Evolutionary conservation across 106 monocot genomes (phyloP).

Genomic region (Platanthera guangdongensis): DNA sequence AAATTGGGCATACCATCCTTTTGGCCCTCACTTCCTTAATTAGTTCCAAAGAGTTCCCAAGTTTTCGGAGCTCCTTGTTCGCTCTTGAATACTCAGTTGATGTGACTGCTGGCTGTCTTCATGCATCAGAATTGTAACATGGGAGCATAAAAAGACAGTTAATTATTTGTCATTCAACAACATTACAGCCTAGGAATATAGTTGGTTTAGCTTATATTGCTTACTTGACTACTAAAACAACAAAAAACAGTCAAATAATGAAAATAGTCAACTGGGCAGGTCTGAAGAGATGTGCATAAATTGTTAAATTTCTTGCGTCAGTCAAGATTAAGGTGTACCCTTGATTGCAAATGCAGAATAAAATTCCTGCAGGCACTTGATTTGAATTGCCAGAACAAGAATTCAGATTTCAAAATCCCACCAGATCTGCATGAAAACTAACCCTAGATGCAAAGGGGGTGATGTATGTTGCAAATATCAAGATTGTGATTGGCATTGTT

Average conservation of each 20-base stretch:
- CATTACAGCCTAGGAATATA: neutral
- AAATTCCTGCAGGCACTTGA: too few species aligned
- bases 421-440: too few species aligned
- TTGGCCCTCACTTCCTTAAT: constrained; percentile 62
- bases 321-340: too few species aligned
- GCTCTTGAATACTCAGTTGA: constrained; percentile 59
- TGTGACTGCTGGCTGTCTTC: constrained; percentile 68
- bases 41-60: constrained; percentile 47
- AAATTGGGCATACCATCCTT: constrained; percentile 35
- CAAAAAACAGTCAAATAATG: neutral
- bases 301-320: too few species aligned
- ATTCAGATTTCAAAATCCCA: too few species aligned
- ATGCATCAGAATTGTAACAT: constrained; percentile 5
- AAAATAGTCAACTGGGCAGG: neutral
- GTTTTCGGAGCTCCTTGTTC: constrained; percentile 74
- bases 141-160: neutral
- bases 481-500: too few species aligned
- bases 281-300: neutral
- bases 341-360: too few species aligned
- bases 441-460: too few species aligned
- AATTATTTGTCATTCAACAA: constrained; percentile 5
- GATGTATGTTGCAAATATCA: too few species aligned
- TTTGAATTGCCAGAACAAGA: too few species aligned
- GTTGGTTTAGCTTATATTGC: neutral
- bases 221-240: neutral